Base-by-base conservation (phyloP, 768 basidiomycete species). In the Lactifluus subvellereus region DNA sequence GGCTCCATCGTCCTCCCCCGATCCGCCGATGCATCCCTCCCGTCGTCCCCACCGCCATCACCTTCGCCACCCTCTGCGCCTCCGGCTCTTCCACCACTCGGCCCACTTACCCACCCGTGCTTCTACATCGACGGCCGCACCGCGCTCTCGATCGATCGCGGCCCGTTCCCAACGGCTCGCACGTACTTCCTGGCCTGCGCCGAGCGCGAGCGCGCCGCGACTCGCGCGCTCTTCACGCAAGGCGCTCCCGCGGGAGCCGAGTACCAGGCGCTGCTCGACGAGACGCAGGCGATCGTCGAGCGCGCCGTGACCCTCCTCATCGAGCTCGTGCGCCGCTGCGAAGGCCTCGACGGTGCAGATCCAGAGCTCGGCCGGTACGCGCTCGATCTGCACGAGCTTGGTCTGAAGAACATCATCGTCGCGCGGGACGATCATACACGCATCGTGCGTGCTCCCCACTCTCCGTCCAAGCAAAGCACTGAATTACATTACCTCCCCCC, bases 141-240 rank as follows among this genome's bases (percentile, higher is more conserved):
- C 2, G 62, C 66, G 20, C 60, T 75, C 45, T 38, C 70, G n/a
- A 61, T 76, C 50, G 71, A 75, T 54, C 72, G 75, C 9, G 74
- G 75, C 1, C 74, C 74, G 0, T 76, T 73, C 45, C 52, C 52
- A 2, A 69, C 67, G 16, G 69, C 70, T 0, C 64, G 67, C 20
- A 74, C 68, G n/a, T 76, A 76, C 63, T 73, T 73, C 59, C 55
- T 65, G 9, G 74, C 74, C 9, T 75, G 74, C 53, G 72, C 74
- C 1, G 74, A 76, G 58, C 69, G 75, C 16, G 75, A 76, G 59
- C 66, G 74, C 32, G 74, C 74, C 16, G 71, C 67, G 40, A 62
- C 71, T 13, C 70, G 72, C n/a, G 70, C 68, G 30, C 70, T 74
- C 22, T 72, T 72, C 57, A 65, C 72, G 1, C 72, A 73, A 54